These are phyloP conservation scores for Stephania japonica DNA, from an alignment of 164 flowering plant genomes.

Conservation along the genomic window DNA sequence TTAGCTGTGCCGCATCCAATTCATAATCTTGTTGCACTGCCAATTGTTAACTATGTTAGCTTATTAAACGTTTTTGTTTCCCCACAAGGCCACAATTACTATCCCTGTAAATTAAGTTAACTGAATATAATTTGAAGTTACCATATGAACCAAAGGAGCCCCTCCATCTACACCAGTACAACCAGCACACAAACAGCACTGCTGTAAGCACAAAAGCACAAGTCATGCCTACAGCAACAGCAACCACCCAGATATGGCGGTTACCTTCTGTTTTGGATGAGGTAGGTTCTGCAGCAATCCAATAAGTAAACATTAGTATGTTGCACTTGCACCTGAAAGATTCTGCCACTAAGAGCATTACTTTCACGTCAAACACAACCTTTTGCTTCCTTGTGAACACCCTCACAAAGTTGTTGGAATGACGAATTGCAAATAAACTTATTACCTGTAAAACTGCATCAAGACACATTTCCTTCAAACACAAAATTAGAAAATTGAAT, in stretches of 20 bases:
- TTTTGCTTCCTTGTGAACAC: constrained; percentile 36
- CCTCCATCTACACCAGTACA: constrained; percentile 60
- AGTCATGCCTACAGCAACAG: constrained; percentile 46
- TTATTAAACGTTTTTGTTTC: neutral
- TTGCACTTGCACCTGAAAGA: constrained; percentile 2
- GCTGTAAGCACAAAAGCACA: constrained; percentile 51
- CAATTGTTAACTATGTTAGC: constrained; percentile 34
- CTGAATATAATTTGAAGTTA: constrained; percentile 23
- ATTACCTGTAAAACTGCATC: constrained; percentile 76
- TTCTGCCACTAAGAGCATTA: constrained; percentile 6
- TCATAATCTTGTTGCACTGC: constrained; percentile 86
- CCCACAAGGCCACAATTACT: constrained; percentile 1
- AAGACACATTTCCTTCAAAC: constrained; percentile 12
- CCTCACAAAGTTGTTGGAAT: constrained; percentile 40
- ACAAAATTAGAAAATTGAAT: neutral
- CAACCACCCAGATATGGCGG: constrained; percentile 48
- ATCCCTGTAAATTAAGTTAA: neutral
- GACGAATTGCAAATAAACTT: constrained; percentile 60
- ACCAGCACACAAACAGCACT: constrained; percentile 52
- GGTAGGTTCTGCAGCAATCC: constrained; percentile 42
- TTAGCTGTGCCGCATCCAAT: constrained; percentile 66
- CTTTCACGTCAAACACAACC: constrained; percentile 31
- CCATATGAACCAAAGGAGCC: constrained; percentile 50
- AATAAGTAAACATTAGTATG: neutral
- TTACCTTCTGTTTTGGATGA: constrained; percentile 23